phyloP scores from a whole-genome alignment of 1,139 yeast genomes.

The Suhomyces bolitotheri region DNA sequence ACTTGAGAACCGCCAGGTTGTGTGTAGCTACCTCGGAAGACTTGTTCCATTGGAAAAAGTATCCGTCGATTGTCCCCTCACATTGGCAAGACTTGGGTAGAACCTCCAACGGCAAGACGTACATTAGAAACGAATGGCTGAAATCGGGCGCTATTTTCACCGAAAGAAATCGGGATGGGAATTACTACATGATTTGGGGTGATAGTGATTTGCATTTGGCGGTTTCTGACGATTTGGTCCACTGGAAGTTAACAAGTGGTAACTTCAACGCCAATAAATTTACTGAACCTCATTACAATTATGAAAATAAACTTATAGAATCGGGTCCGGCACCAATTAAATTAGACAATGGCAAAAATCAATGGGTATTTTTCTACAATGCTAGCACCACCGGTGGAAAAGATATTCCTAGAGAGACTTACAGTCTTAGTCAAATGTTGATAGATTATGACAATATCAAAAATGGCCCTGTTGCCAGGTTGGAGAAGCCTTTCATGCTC shows the following conservation, averaged over 20 bases:
- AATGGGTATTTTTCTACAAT: slow-evolving; percentile 44
- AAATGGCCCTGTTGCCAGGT: slow-evolving; percentile 40
- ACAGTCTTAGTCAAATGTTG: slow-evolving; percentile 44
- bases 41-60: slow-evolving; percentile 42
- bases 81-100: slow-evolving; percentile 39
- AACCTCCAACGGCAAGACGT: slow-evolving; percentile 23
- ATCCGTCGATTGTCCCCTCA: slow-evolving; percentile 37
- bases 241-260: slow-evolving; percentile 34
- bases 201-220: slow-evolving; percentile 45
- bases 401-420: slow-evolving; percentile 32
- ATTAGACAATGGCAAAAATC: slow-evolving; percentile 31
- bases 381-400: slow-evolving; percentile 43
- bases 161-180: slow-evolving; percentile 34
- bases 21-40: slow-evolving; percentile 46
- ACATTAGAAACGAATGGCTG: slow-evolving; percentile 42
- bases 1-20: slow-evolving; percentile 35
- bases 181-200: slow-evolving; percentile 50
- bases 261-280: slow-evolving; percentile 26
- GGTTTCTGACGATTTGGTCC: slow-evolving; percentile 32
- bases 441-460: slow-evolving; percentile 41
- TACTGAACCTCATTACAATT: slow-evolving; percentile 31
- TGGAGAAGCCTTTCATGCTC: slow-evolving; percentile 38
- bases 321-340: slow-evolving; percentile 49
- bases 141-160: slow-evolving; percentile 47
- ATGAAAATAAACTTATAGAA: slow-evolving; percentile 44